These are phyloP conservation scores for Lotus japonicus DNA, from an alignment of 306 rosid genomes.

Conservation along the genomic window DNA sequence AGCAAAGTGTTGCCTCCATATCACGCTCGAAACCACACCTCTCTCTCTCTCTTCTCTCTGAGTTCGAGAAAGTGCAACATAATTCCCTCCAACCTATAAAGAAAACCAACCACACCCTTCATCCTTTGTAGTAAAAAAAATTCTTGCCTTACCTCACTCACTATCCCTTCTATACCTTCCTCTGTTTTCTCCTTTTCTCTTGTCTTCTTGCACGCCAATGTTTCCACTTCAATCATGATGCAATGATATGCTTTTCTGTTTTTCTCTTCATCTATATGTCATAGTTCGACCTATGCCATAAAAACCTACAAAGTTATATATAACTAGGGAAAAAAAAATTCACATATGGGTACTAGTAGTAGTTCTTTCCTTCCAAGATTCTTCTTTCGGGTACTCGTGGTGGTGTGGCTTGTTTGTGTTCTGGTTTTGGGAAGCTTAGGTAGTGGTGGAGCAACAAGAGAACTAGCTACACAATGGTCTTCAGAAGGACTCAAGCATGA, in stretches of 20 bases:
- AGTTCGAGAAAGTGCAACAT: slow-evolving; percentile 56
- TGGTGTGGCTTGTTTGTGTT: slow-evolving; percentile 51
- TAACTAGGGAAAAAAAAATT: neutral
- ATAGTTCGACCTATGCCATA: slow-evolving; percentile 20
- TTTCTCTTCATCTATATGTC: neutral
- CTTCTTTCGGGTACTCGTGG: slow-evolving; percentile 32
- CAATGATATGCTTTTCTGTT: slow-evolving; percentile 28
- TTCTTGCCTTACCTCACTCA: no score
- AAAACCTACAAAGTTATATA: neutral
- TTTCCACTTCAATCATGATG: slow-evolving; percentile 32
- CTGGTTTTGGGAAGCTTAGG: slow-evolving; percentile 37
- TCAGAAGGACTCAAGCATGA: slow-evolving; percentile 17
- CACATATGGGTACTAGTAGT: slow-evolving; percentile 31
- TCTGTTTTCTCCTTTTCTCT: neutral
- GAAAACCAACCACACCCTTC: slow-evolving; percentile 54
- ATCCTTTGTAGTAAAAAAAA: slow-evolving; percentile 29
- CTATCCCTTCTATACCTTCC: neutral
- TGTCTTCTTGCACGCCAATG: neutral
- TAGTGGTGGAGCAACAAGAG: slow-evolving; percentile 23
- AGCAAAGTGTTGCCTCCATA: slow-evolving; percentile 57
- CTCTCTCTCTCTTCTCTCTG: neutral
- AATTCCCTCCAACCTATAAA: slow-evolving; percentile 83
- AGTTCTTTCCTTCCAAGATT: slow-evolving; percentile 32
- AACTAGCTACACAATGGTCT: slow-evolving; percentile 11
- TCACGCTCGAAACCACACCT: slow-evolving; percentile 57